Evolutionary conservation across 2,329 filamentous ascomycete genomes (phyloP).

Genomic region (Diaporthe capsici): DNA sequence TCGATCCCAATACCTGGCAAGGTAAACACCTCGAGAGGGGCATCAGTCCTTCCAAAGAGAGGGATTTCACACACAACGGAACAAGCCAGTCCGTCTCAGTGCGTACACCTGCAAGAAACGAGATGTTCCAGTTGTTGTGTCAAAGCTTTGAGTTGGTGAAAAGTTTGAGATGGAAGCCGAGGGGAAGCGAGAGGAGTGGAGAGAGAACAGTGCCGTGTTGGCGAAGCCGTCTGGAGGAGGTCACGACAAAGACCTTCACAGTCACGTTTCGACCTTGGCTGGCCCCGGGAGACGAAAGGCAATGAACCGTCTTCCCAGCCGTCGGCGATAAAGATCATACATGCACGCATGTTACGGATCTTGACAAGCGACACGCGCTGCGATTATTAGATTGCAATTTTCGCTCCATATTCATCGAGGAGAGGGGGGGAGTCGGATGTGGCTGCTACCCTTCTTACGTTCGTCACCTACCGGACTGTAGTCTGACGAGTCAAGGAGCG

Average conservation of each 20-base stretch:
- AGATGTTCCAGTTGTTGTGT: background rate
- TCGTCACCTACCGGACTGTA: background rate
- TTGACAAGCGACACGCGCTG: background rate
- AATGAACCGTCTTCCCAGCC: background rate
- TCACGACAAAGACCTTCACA: background rate
- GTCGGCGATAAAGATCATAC: background rate
- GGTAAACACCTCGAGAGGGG: background rate
- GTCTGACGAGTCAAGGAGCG: background rate
- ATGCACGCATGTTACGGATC: background rate
- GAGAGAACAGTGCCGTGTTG: background rate
- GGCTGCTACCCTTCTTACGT: background rate
- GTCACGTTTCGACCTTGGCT: background rate
- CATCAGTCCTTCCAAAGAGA: slow-evolving; percentile 1
- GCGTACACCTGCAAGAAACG: background rate
- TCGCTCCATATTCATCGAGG: background rate
- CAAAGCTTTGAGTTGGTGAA: slow-evolving; percentile 9
- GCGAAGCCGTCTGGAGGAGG: background rate
- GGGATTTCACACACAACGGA: background rate
- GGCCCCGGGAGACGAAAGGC: background rate
- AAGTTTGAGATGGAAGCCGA: slow-evolving; percentile 1
- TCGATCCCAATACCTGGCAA: background rate
- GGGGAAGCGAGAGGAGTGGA: background rate
- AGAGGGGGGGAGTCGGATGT: background rate
- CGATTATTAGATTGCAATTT: background rate
- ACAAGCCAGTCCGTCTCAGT: background rate